These are phyloP conservation scores for Seminavis robusta DNA, from an alignment of 108 stramenopile species.

Conservation along the genomic window DNA sequence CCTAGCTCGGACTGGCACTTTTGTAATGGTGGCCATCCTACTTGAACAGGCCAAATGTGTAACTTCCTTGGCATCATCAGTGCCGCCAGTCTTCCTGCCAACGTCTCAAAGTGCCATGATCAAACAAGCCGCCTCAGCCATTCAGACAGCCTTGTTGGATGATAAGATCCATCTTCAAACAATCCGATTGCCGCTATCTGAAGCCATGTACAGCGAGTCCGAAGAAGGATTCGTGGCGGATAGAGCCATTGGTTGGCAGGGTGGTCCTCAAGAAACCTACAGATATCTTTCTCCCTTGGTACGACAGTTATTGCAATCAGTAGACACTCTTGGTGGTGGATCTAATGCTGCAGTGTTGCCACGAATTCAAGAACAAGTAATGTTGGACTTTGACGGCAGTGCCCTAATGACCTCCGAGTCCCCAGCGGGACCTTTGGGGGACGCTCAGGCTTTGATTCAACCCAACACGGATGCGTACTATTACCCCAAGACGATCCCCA, in stretches of 20 bases:
- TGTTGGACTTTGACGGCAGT: conserved; percentile 27
- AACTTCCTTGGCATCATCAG: too few species aligned
- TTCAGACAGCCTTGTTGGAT: neutral
- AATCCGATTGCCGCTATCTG: conserved; percentile 21
- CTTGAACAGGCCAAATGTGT: too few species aligned
- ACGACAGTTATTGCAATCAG: conserved; percentile 1
- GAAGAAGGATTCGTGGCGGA: conserved; percentile 25
- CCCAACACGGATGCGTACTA: conserved; percentile 29
- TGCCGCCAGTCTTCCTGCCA: too few species aligned
- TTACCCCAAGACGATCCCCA: conserved; percentile 14
- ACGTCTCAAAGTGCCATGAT: too few species aligned
- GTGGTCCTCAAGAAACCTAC: conserved; percentile 26
- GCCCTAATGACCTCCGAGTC: conserved; percentile 16
- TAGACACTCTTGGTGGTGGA: conserved; percentile 1
- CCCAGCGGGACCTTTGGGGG: conserved; percentile 18
- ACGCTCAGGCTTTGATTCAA: conserved; percentile 19
- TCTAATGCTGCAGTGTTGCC: conserved; percentile 2
- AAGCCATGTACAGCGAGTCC: conserved; percentile 23
- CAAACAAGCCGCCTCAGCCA: too few species aligned
- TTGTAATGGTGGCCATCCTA: too few species aligned
- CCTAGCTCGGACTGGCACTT: too few species aligned
- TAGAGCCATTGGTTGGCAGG: conserved; percentile 36
- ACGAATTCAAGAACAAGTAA: conserved; percentile 20
- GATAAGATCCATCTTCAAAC: conserved; percentile 13
- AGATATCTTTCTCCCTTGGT: conserved; percentile 25